phyloP scores from a whole-genome alignment of 2,329 filamentous ascomycete genomes.

The Diaporthe helianthi region DNA sequence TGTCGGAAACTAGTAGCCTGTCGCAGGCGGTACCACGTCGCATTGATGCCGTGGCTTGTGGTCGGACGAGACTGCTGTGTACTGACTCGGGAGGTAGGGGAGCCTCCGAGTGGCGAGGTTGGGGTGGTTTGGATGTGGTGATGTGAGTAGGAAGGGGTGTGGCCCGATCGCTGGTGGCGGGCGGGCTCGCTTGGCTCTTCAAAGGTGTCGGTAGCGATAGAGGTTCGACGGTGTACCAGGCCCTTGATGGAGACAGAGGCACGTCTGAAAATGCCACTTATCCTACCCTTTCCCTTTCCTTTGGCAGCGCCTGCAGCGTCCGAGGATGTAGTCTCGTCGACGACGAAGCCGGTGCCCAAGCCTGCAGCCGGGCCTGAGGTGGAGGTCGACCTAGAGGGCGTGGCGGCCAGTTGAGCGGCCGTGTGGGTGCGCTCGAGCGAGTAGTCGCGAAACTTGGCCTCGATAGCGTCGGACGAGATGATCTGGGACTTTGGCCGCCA shows the following conservation, averaged over 20 bases:
- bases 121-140: slow-evolving; percentile 33
- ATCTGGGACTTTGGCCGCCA: slow-evolving; percentile 57
- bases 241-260: slow-evolving; percentile 63
- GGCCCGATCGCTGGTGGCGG: slow-evolving; percentile 33
- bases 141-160: slow-evolving; percentile 30
- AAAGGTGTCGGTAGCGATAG: slow-evolving; percentile 41
- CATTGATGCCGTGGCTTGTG: slow-evolving; percentile 53
- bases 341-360: slow-evolving; percentile 17
- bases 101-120: slow-evolving; percentile 29
- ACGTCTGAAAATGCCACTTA: slow-evolving; percentile 61
- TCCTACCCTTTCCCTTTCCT: slow-evolving; percentile 40
- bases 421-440: slow-evolving; percentile 41
- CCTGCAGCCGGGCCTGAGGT: slow-evolving; percentile 24
- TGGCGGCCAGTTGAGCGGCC: slow-evolving; percentile 26
- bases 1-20: slow-evolving; percentile 46
- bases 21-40: slow-evolving; percentile 32
- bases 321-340: not conserved
- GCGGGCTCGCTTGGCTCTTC: slow-evolving; percentile 37
- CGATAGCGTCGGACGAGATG: slow-evolving; percentile 44
- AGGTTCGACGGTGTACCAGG: slow-evolving; percentile 58
- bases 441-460: slow-evolving; percentile 37
- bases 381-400: slow-evolving; percentile 6
- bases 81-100: not conserved
- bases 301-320: not conserved
- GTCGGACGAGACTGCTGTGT: slow-evolving; percentile 33